Conservation (phyloP, 2,329 filamentous ascomycete species). For the Parafenestella ontariensis region DNA sequence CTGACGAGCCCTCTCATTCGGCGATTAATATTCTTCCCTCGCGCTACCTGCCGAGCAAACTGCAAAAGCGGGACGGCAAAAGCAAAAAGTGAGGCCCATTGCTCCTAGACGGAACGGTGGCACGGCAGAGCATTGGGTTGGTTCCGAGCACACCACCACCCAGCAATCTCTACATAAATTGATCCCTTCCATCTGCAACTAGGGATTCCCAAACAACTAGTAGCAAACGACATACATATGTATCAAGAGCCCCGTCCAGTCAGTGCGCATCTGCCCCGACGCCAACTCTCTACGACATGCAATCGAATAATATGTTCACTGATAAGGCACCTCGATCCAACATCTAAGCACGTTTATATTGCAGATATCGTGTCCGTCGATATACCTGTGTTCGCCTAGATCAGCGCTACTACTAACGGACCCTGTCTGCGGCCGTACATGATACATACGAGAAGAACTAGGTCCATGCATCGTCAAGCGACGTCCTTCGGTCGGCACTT, state of each 20-base stretch:
- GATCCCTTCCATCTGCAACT: constrained; percentile 10
- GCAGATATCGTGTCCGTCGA: constrained; percentile 21
- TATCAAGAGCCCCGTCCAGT: constrained; percentile 6
- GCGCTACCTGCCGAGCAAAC: constrained; percentile 8
- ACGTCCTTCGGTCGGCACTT: constrained; percentile 9
- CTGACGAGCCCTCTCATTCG: constrained; percentile 16
- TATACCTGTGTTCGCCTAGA: constrained; percentile 22
- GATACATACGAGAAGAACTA: constrained; percentile 1
- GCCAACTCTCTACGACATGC: constrained; percentile 26
- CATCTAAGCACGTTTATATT: constrained; percentile 32
- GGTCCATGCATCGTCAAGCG: constrained; percentile 16
- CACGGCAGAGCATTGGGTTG: constrained; percentile 27
- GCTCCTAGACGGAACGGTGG: constrained; percentile 8
- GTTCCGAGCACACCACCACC: constrained; percentile 7
- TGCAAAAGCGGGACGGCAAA: constrained; percentile 28
- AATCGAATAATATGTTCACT: constrained; percentile 39
- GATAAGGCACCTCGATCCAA: constrained; percentile 37
- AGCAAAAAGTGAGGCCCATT: constrained; percentile 21
- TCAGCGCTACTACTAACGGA: constrained; percentile 29
- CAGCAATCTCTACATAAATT: constrained; percentile 6
- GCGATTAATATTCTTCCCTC: neutral
- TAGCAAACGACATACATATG: constrained; percentile 15
- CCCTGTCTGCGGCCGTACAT: constrained; percentile 9
- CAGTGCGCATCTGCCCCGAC: constrained; percentile 17
- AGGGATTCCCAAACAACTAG: constrained; percentile 12